These are phyloP conservation scores for Cercospora berteroae DNA, from an alignment of 2,329 filamentous ascomycete species.

Conservation along the genomic window DNA sequence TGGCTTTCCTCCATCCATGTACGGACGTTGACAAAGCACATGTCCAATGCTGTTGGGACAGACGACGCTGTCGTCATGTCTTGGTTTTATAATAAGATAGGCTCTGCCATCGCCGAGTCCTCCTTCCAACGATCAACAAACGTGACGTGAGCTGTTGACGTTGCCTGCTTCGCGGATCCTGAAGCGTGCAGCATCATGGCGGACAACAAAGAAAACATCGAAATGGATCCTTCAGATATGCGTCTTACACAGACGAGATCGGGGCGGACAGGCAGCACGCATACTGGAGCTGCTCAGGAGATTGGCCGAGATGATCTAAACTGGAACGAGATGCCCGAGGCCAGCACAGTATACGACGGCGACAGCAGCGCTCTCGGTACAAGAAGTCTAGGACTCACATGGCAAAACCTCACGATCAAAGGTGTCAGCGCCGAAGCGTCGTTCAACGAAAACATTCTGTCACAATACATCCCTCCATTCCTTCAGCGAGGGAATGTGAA, in stretches of 20 bases:
- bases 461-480: conserved; percentile 45
- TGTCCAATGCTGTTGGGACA: background rate
- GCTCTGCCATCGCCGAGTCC: no score
- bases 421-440: conserved; percentile 61
- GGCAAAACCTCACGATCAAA: conserved; percentile 63
- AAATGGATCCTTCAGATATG: background rate
- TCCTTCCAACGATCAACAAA: no score
- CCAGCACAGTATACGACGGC: background rate
- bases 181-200: background rate
- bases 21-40: background rate
- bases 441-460: conserved; percentile 59
- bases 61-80: background rate
- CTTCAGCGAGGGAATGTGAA: conserved; percentile 34
- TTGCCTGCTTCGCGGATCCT: background rate
- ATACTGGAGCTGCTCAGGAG: background rate
- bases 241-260: background rate
- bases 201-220: background rate
- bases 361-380: background rate
- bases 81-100: background rate
- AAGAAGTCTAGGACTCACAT: conserved; percentile 58
- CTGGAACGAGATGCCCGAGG: background rate
- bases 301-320: background rate
- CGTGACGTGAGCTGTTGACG: background rate
- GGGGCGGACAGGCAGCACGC: background rate
- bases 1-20: background rate